These are phyloP conservation scores for Penicillium capsulatum DNA, from an alignment of 2,329 filamentous ascomycete genomes.

Conservation along the genomic window DNA sequence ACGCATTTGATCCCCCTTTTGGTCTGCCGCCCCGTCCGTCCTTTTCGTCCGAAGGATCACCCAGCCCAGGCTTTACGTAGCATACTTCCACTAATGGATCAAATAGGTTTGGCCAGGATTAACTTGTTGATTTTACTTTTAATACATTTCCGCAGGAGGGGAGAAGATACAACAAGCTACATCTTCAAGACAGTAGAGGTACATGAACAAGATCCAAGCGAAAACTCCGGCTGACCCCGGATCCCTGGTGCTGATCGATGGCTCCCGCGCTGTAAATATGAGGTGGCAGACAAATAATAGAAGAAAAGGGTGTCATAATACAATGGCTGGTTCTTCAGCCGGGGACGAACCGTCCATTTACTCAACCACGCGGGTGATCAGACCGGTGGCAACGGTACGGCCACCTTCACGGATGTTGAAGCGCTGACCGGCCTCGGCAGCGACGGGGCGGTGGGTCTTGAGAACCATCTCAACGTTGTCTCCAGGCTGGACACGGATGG, in stretches of 20 bases:
- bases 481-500: slow-evolving; percentile 91
- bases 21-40: slow-evolving; percentile 16
- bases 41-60: slow-evolving; percentile 16
- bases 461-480: slow-evolving; percentile 98
- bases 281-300: slow-evolving; percentile 28
- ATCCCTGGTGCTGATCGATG: slow-evolving; percentile 29
- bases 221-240: slow-evolving; percentile 33
- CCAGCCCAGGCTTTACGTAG: too few species aligned
- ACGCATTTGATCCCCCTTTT: slow-evolving; percentile 6
- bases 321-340: slow-evolving; percentile 16
- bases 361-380: slow-evolving; percentile 68
- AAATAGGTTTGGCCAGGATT: too few species aligned
- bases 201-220: slow-evolving; percentile 33
- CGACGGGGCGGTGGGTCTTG: slow-evolving; percentile 77
- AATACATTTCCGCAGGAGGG: slow-evolving; percentile 28
- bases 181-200: slow-evolving; percentile 33
- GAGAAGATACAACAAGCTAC: slow-evolving; percentile 28
- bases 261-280: slow-evolving; percentile 35
- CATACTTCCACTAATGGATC: too few species aligned
- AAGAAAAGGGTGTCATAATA: slow-evolving; percentile 33
- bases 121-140: slow-evolving; percentile 10
- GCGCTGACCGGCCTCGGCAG: slow-evolving; percentile 85
- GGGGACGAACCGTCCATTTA: slow-evolving; percentile 20
- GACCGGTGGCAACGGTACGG: slow-evolving; percentile 77
- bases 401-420: slow-evolving; percentile 99